Percentiles rank a stretch among this genome's conserved stretches.
phyloP scores from a whole-genome alignment of 495 filamentous ascomycete genomes.

The Poronia punctata region DNA sequence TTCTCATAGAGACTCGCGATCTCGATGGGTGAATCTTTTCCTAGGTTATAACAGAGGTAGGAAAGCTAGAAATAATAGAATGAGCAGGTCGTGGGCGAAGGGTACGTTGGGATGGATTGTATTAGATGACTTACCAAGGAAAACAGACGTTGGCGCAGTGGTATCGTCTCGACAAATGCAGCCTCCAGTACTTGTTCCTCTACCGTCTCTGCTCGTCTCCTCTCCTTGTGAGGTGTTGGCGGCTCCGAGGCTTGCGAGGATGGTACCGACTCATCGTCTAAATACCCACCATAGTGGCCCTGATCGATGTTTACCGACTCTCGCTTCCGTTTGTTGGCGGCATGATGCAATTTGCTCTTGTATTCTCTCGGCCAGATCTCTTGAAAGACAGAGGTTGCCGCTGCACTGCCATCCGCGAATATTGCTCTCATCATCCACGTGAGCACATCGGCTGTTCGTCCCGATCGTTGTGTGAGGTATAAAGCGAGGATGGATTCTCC shows the following conservation, averaged over 20 bases:
- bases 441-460: slow-evolving; percentile 28
- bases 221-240: slow-evolving; percentile 24
- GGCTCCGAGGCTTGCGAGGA: slow-evolving; percentile 27
- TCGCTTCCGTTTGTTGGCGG: slow-evolving; percentile 46
- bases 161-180: slow-evolving; percentile 52
- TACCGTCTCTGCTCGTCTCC: slow-evolving; percentile 7
- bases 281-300: slow-evolving; percentile 36
- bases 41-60: slow-evolving; percentile 24
- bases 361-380: slow-evolving; percentile 47
- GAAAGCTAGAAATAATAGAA: slow-evolving; percentile 14
- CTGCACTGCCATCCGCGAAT: slow-evolving; percentile 32
- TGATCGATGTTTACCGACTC: slow-evolving; percentile 40
- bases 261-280: slow-evolving; percentile 30
- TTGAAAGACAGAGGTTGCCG: slow-evolving; percentile 31
- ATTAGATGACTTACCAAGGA: slow-evolving; percentile 21
- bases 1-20: slow-evolving; percentile 62
- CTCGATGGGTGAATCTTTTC: slow-evolving; percentile 30
- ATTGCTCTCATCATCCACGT: slow-evolving; percentile 38
- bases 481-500: slow-evolving; percentile 24
- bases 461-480: slow-evolving; percentile 29
- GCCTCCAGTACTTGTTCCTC: slow-evolving; percentile 16
- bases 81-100: neutral
- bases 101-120: neutral
- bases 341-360: slow-evolving; percentile 17
- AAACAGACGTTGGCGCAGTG: slow-evolving; percentile 59